These are phyloP conservation scores for Rhynchosporium secalis DNA, from an alignment of 2,329 filamentous ascomycete genomes.

Conservation along the genomic window DNA sequence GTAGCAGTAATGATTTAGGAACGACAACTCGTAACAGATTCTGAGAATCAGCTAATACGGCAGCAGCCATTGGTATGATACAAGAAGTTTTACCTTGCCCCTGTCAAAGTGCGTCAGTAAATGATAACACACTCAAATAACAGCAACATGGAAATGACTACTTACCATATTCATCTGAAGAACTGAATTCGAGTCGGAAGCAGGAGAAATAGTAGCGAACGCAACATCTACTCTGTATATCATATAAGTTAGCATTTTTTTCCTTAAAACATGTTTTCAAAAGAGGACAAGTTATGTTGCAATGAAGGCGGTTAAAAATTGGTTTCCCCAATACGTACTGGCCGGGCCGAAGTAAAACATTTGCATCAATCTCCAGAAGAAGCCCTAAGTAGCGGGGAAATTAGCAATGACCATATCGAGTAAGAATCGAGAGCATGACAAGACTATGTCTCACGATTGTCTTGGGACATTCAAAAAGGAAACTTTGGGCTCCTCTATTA, in stretches of 20 bases:
- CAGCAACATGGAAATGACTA: not conserved
- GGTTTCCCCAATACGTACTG: conserved; percentile 42
- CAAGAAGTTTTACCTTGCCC: conserved; percentile 62
- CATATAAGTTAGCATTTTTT: too few species aligned
- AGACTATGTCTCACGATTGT: too few species aligned
- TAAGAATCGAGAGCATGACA: too few species aligned
- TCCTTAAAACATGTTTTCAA: too few species aligned
- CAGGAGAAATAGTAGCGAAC: conserved; percentile 56
- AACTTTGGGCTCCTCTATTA: too few species aligned
- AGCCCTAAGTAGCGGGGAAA: conserved; percentile 44
- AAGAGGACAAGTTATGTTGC: too few species aligned
- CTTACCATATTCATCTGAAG: conserved; percentile 63
- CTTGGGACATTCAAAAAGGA: too few species aligned
- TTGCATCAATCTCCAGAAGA: conserved; percentile 64
- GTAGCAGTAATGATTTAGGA: conserved; percentile 46
- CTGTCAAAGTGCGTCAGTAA: not conserved
- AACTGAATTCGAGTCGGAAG: conserved; percentile 55
- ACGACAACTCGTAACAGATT: conserved; percentile 47
- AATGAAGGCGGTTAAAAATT: too few species aligned
- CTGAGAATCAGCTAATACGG: conserved; percentile 46
- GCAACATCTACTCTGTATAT: conserved; percentile 54
- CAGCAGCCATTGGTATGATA: conserved; percentile 54
- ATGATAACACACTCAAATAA: not conserved
- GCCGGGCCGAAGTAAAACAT: conserved; percentile 60
- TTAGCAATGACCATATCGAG: too few species aligned